Conservation (phyloP, 768 basidiomycete species). For the Phanerodontia chrysosporium region DNA sequence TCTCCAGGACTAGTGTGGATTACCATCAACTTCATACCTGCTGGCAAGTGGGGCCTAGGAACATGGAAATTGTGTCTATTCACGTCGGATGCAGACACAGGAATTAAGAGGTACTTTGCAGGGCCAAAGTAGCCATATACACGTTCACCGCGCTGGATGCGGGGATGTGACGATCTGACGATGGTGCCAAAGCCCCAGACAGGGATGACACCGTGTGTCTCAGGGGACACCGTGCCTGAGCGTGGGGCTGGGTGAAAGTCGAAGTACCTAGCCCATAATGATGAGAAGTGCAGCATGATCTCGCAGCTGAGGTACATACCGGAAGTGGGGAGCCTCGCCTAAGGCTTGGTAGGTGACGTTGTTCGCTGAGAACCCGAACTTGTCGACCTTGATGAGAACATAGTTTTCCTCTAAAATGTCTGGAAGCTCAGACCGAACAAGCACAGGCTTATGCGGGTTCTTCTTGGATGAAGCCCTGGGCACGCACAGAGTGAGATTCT, state of each 20-base stretch:
- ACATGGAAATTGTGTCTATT: conserved; percentile 54
- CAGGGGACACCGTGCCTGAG: conserved; percentile 32
- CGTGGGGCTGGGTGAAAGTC: conserved; percentile 57
- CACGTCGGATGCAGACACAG: conserved; percentile 46
- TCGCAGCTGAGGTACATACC: no score
- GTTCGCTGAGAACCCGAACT: conserved; percentile 70
- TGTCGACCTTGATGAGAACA: conserved; percentile 31
- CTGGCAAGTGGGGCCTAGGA: conserved; percentile 56
- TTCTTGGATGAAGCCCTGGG: conserved; percentile 34
- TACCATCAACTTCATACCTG: no score
- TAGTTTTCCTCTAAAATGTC: conserved; percentile 5
- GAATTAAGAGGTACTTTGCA: conserved; percentile 49
- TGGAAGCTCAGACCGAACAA: conserved; percentile 19
- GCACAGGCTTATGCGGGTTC: conserved; percentile 24
- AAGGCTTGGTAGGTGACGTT: conserved; percentile 66
- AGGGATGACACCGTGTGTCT: conserved; percentile 59
- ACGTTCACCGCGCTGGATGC: conserved; percentile 50
- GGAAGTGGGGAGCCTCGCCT: conserved; percentile 38
- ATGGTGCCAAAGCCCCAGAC: conserved; percentile 73
- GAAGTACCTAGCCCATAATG: no score
- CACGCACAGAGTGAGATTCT: conserved; percentile 32
- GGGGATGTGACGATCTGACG: conserved; percentile 42
- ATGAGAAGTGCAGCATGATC: no score
- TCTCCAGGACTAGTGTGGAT: no score
- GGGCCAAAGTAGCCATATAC: conserved; percentile 65